These are phyloP conservation scores for Amphirosellinia nigrospora DNA, from an alignment of 495 filamentous ascomycete genomes.

Conservation along the genomic window DNA sequence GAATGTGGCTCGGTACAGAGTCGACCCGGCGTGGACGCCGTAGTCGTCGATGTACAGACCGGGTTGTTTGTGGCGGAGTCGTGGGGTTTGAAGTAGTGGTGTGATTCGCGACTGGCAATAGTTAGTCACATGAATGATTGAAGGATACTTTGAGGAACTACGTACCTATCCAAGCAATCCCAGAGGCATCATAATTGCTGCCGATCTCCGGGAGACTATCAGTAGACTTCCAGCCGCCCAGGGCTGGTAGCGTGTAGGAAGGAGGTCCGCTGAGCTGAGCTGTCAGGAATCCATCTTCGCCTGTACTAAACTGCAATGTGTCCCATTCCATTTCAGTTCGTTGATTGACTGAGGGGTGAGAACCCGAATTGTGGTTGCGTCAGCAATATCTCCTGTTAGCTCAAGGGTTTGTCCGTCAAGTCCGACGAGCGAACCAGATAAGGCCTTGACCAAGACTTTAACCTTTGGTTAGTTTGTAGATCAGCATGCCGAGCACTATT, in stretches of 20 bases:
- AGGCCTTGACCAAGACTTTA: conserved; percentile 65
- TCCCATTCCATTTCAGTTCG: conserved; percentile 67
- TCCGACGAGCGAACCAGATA: conserved; percentile 69
- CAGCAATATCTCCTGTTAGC: conserved; percentile 71
- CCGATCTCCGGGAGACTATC: conserved; percentile 70
- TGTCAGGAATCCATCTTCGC: conserved; percentile 50
- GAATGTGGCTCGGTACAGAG: conserved; percentile 73
- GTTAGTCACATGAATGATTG: not conserved
- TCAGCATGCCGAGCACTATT: not conserved
- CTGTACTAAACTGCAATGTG: conserved; percentile 46
- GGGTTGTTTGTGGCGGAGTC: conserved; percentile 57
- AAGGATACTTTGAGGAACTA: not conserved
- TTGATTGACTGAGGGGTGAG: conserved; percentile 58
- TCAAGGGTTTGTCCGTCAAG: conserved; percentile 54
- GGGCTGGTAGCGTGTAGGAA: conserved; percentile 52
- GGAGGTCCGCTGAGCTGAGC: conserved; percentile 47
- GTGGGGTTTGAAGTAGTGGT: conserved; percentile 61
- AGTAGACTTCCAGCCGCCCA: conserved; percentile 63
- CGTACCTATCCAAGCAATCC: conserved; percentile 45
- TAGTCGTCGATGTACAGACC: conserved; percentile 72
- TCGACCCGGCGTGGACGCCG: conserved; percentile 68
- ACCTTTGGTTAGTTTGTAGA: not conserved
- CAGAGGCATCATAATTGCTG: conserved; percentile 62
- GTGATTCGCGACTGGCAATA: conserved; percentile 49
- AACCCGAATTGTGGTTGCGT: conserved; percentile 67